Evolutionary conservation across 1,139 yeast genomes (phyloP), one percentile per base, ranked within the genome.

Genomic region (Kodamaea fungicola): DNA sequence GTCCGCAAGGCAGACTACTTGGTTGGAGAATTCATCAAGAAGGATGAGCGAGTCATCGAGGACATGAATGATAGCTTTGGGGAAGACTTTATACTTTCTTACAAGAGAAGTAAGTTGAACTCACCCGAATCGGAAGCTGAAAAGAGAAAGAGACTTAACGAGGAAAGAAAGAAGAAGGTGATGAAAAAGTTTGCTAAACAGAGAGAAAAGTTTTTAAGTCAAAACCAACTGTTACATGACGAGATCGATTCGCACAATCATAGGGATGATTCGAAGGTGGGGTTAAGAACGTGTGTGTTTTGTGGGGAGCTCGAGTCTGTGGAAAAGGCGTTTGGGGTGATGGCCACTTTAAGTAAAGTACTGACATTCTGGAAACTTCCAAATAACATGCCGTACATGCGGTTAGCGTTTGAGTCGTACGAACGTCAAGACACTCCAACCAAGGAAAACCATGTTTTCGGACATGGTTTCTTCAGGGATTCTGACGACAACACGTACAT

Each of bases 301-400:
- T 84, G 94, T 59, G 88, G 84, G 39, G 83, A 78, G 42, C 61
- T 68, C 1, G 80, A 76, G 40, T 61, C 67, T 7, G 42, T 52
- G 16, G 64, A 65, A 19, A 66, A 71, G 8, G 47, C 69, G 0
- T 76, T 83, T 57, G 86, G 85, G 5, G 55, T 78, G n/a, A 70
- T 80, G n/a, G 69, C 68, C 4, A 61, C 64, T 22, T 51, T 64
- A 2, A 52, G 64, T 0, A 51, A 54, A 6, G 57, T 75, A 0
- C 60, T 75, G 2, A 55, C 62, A 0, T 70, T 76, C 38, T 73
- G 82, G 77, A 59, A 63, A 22, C 37, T 76, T n/a, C 81, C 84
- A 1, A 49, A 34, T 4, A 34, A 40, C 13, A 33, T 30, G 2
- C 25, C 31, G 2, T 34, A 41, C 37, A 31, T 46, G 5, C 22